Evolutionary conservation across 257 asterid genomes (phyloP).

Genomic region (Prunella vulgaris): DNA sequence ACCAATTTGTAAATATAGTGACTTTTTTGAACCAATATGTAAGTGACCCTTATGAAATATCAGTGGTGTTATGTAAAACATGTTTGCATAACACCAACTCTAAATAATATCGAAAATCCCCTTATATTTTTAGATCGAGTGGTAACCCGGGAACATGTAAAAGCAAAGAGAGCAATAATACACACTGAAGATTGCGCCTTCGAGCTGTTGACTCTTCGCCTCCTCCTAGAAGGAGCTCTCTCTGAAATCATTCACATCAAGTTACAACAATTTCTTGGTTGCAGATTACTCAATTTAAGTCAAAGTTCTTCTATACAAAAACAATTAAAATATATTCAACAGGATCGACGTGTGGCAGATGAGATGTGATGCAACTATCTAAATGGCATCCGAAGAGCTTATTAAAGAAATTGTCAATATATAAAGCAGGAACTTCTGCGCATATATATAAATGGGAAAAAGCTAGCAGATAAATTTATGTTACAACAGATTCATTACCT

Average conservation of each 20-base stretch:
- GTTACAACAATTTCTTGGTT: slow-evolving; percentile 2
- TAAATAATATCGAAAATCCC: not conserved
- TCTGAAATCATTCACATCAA: slow-evolving; percentile 41
- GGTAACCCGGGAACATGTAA: not conserved
- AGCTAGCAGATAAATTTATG: not conserved
- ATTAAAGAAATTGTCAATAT: not conserved
- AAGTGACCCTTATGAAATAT: too few relatives aligned
- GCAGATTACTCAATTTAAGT: not conserved
- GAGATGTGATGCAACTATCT: not conserved
- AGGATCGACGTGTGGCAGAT: not conserved
- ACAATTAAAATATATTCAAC: not conserved
- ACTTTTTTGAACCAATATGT: too few relatives aligned
- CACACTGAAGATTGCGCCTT: slow-evolving; percentile 84
- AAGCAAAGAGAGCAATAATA: slow-evolving; percentile 12
- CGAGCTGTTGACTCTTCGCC: slow-evolving; percentile 94
- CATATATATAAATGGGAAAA: not conserved
- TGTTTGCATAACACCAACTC: too few relatives aligned
- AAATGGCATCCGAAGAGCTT: not conserved
- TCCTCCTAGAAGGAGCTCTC: slow-evolving; percentile 94
- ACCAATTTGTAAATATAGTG: too few relatives aligned
- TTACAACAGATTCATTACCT: slow-evolving; percentile 43
- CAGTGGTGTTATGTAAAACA: too few relatives aligned
- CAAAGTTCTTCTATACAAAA: not conserved
- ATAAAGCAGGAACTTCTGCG: not conserved
- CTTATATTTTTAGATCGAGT: not conserved